A percentile compares a stretch with the other conserved stretches of the same genome.
Evolutionary conservation across 352 stramenopile genomes (phyloP).

Genomic region (Globisporangium recalcitrans): DNA sequence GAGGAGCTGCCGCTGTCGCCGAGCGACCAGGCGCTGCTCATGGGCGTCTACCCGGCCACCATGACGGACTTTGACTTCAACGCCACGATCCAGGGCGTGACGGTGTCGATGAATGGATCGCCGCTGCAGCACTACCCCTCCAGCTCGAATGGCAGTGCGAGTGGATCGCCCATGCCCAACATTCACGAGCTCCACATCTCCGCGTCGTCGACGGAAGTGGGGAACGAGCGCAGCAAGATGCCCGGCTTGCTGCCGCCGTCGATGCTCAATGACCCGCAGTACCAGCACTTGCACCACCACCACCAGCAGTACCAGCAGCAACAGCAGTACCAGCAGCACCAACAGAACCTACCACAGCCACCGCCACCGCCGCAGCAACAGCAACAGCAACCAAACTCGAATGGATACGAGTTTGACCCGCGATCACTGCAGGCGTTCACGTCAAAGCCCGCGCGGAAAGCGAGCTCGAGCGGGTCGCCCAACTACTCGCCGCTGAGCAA

Average conservation of each 20-base stretch:
- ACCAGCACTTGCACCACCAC: constrained; percentile 22
- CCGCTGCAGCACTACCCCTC: constrained; percentile 6
- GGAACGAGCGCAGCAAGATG: constrained; percentile 27
- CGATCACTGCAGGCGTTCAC: constrained; percentile 21
- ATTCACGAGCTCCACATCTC: constrained; percentile 20
- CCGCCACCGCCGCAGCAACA: not conserved
- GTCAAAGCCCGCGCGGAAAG: constrained; percentile 8
- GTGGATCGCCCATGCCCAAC: constrained; percentile 10
- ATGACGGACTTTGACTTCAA: constrained; percentile 64
- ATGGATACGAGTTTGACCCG: constrained; percentile 17
- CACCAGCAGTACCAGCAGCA: constrained; percentile 23
- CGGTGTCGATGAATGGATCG: constrained; percentile 1
- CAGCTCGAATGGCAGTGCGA: not conserved
- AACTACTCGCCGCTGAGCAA: constrained; percentile 41
- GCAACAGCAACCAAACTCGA: not conserved
- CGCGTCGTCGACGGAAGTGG: not conserved
- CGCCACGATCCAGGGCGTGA: constrained; percentile 39
- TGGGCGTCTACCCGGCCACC: constrained; percentile 52
- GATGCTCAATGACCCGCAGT: constrained; percentile 24
- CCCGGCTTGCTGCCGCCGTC: constrained; percentile 21
- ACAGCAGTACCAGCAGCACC: constrained; percentile 18
- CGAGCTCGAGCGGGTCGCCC: constrained; percentile 27
- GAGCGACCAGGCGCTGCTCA: constrained; percentile 49
- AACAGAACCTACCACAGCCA: constrained; percentile 18
- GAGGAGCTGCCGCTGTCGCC: constrained; percentile 30